Evolutionary conservation across 306 rosid species (phyloP).

Genomic region (Adenanthera pavonina): DNA sequence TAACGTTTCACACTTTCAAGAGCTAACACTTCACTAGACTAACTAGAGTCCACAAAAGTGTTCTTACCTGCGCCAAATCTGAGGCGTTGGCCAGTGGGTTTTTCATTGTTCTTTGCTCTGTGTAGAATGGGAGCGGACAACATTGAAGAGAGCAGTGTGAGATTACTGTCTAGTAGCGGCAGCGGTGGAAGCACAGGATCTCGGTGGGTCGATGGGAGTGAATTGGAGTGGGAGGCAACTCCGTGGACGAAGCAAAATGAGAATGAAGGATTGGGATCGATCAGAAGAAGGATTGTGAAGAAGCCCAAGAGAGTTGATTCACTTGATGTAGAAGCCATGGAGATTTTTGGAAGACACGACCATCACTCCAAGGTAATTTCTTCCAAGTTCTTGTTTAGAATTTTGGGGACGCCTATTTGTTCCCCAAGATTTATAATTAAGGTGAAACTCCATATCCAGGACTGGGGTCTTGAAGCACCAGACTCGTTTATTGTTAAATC

Average conservation of each 20-base stretch:
- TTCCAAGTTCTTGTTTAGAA: not conserved
- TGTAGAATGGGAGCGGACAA: constrained; percentile 45
- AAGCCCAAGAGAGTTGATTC: constrained; percentile 73
- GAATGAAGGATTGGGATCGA: constrained; percentile 45
- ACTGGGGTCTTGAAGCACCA: not conserved
- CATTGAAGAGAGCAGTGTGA: constrained; percentile 64
- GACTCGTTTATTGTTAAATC: not conserved
- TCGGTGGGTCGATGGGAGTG: constrained; percentile 80
- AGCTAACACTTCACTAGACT: not conserved
- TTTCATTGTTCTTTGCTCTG: not conserved
- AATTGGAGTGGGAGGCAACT: constrained; percentile 61
- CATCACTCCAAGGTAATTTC: constrained; percentile 56
- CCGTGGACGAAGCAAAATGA: constrained; percentile 47
- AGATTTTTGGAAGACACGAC: constrained; percentile 55
- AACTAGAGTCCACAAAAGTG: not conserved
- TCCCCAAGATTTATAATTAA: not conserved
- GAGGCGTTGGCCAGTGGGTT: constrained; percentile 34
- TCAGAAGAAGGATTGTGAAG: constrained; percentile 66
- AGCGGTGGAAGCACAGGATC: constrained; percentile 50
- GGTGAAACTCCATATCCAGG: not conserved
- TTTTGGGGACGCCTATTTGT: too few relatives aligned
- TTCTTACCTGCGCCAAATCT: not conserved
- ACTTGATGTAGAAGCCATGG: constrained; percentile 75
- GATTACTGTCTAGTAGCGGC: constrained; percentile 37
- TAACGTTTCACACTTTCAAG: constrained; percentile 10